Evolutionary conservation across 345 rosid species (phyloP).

Genomic region (Eucalyptus caleyi): DNA sequence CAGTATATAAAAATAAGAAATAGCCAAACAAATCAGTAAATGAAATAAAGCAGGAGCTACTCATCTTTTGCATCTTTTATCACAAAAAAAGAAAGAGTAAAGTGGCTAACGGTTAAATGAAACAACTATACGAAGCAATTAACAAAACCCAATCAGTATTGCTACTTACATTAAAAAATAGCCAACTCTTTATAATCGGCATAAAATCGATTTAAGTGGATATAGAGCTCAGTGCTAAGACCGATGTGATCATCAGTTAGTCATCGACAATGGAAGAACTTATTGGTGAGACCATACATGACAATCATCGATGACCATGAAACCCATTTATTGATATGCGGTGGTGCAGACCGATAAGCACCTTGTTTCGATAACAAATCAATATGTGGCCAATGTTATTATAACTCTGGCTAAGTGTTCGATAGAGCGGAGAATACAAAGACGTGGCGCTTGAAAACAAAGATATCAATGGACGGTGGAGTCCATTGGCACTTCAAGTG

Average conservation of each 20-base stretch:
- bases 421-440: background rate
- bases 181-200: background rate
- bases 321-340: accelerated
- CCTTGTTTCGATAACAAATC: background rate
- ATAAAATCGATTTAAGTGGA: background rate
- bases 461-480: accelerated
- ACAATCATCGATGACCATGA: background rate
- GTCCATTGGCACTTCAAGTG: background rate
- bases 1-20: no score
- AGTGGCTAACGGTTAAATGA: no score
- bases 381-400: background rate
- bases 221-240: no score
- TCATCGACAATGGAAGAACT: background rate
- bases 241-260: accelerated
- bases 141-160: no score
- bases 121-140: accelerated
- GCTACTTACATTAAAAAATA: no score
- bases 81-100: no score
- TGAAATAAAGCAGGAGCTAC: accelerated
- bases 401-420: background rate
- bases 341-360: accelerated
- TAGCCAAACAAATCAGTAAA: no score
- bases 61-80: no score
- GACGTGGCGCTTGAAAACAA: background rate
- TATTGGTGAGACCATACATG: accelerated